These are phyloP conservation scores for Diplotaxis tenuifolia DNA, from an alignment of 345 rosid species.

Conservation along the genomic window DNA sequence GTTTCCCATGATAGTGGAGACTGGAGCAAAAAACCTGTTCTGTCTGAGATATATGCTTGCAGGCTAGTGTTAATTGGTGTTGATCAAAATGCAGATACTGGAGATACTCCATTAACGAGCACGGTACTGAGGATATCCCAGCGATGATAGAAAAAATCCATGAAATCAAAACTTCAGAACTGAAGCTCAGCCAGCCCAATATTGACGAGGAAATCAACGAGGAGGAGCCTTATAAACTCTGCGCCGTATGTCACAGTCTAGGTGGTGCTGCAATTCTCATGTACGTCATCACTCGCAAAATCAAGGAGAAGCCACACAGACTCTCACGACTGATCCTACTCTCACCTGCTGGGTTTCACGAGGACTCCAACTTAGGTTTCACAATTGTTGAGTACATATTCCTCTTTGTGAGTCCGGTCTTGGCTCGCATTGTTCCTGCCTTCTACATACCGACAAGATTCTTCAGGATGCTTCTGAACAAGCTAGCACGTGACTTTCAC, in stretches of 20 bases:
- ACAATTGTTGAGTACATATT: conserved; percentile 55
- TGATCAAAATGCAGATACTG: conserved; percentile 64
- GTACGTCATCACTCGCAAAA: conserved; percentile 61
- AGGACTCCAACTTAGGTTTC: conserved; percentile 64
- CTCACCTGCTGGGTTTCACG: conserved; percentile 96
- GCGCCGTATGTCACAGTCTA: conserved; percentile 88
- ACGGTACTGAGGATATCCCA: conserved; percentile 90
- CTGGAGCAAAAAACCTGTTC: background rate
- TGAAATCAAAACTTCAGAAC: conserved; percentile 78
- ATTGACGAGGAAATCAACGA: conserved; percentile 49
- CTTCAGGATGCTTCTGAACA: conserved; percentile 90
- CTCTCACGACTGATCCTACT: conserved; percentile 76
- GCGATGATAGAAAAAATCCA: conserved; percentile 93
- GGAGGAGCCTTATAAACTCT: conserved; percentile 80
- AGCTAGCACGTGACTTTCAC: conserved; percentile 90
- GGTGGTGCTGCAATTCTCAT: conserved; percentile 95
- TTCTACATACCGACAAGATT: conserved; percentile 93
- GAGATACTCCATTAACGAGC: conserved; percentile 90
- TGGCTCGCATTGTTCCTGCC: conserved; percentile 66
- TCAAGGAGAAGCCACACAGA: conserved; percentile 75
- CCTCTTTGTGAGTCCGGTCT: conserved; percentile 59
- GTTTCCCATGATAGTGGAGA: background rate
- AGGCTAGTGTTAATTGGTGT: background rate
- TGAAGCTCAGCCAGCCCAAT: conserved; percentile 61
- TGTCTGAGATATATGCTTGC: conserved; percentile 1